phyloP scores from a whole-genome alignment of 768 basidiomycete species.

The Leccinellum luteum region DNA sequence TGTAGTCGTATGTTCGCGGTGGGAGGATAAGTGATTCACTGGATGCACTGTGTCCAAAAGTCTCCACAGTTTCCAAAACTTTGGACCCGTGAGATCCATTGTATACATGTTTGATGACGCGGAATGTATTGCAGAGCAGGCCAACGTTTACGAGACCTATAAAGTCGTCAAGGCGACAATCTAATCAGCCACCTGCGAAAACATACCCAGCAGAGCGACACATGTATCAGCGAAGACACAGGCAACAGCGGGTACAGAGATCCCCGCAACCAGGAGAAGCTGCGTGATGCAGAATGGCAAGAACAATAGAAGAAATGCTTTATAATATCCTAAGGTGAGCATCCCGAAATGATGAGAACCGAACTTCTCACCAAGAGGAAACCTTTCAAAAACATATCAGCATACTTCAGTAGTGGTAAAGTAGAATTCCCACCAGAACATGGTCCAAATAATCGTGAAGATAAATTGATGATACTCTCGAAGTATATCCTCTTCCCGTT shows the following conservation, averaged over 20 bases:
- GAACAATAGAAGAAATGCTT: constrained; percentile 59
- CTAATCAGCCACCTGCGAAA: background rate
- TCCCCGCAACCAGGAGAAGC: constrained; percentile 48
- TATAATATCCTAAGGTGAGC: constrained; percentile 6
- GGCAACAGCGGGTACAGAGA: constrained; percentile 42
- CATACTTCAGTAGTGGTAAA: background rate
- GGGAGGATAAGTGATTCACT: constrained; percentile 19
- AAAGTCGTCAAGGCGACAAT: constrained; percentile 3
- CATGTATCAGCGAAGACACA: constrained; percentile 51
- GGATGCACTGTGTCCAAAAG: constrained; percentile 25
- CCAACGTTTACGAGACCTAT: constrained; percentile 63
- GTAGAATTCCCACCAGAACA: constrained; percentile 58
- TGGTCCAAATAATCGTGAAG: constrained; percentile 56
- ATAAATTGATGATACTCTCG: constrained; percentile 63
- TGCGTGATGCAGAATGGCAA: constrained; percentile 57
- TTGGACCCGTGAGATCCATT: constrained; percentile 22
- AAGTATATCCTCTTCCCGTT: constrained; percentile 40
- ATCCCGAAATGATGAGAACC: background rate
- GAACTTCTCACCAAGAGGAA: constrained; percentile 49
- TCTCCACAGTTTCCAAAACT: constrained; percentile 13
- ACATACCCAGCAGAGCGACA: constrained; percentile 55
- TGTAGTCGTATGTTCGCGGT: background rate
- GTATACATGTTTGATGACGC: constrained; percentile 55
- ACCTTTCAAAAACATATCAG: constrained; percentile 38
- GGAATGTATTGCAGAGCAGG: constrained; percentile 68